Percentiles rank a stretch among this genome's conserved stretches.
These are phyloP conservation scores for Oehlia diaphana DNA, from an alignment of 192 early-diverging fungal species.

Conservation along the genomic window DNA sequence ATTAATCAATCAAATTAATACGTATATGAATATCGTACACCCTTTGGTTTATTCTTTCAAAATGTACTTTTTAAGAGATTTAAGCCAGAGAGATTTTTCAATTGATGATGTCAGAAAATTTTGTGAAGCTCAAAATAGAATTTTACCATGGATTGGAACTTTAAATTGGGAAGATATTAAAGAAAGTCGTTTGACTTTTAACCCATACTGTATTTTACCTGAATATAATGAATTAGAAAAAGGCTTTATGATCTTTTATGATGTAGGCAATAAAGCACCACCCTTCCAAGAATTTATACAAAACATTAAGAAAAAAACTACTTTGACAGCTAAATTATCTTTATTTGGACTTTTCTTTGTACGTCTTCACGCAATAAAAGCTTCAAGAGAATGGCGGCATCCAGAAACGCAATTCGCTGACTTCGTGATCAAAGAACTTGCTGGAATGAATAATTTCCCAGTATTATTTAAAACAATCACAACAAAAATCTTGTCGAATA, in stretches of 20 bases:
- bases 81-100: constrained; percentile 1
- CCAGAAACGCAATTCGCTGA: constrained; percentile 1
- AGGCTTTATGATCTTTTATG: not conserved
- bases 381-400: not conserved
- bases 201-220: constrained; percentile 9
- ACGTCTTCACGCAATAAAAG: not conserved
- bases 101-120: constrained; percentile 22
- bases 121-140: not conserved
- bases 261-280: not conserved
- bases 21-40: not conserved
- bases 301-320: not conserved
- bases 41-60: constrained; percentile 22
- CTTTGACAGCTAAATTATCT: not conserved
- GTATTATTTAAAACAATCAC: not conserved
- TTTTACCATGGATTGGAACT: constrained; percentile 21
- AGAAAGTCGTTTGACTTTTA: constrained; percentile 19
- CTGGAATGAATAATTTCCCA: not conserved
- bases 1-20: constrained; percentile 22
- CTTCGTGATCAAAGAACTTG: not conserved
- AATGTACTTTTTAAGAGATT: constrained; percentile 27
- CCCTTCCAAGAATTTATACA: constrained; percentile 5
- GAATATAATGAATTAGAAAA: constrained; percentile 21
- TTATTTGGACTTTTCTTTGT: constrained; percentile 19
- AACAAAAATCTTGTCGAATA: constrained; percentile 3
- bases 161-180: constrained; percentile 21